Evolutionary conservation across 2,329 filamentous ascomycete species (phyloP).

Genomic region (Verticillium alfalfae): DNA sequence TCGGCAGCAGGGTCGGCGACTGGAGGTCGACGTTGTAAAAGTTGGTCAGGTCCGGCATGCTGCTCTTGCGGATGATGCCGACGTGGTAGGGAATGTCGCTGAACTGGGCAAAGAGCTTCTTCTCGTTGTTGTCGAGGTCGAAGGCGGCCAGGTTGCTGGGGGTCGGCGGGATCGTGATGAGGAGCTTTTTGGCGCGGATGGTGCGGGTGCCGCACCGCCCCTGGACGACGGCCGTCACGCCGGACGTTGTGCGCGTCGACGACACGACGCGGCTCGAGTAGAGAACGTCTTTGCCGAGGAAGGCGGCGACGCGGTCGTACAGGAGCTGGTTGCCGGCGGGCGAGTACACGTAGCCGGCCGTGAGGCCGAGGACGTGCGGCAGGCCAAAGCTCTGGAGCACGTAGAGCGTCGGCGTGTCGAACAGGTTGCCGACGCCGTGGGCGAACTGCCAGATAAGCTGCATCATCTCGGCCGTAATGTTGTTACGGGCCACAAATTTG

Average conservation of each 20-base stretch:
- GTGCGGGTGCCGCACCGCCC: constrained; percentile 16
- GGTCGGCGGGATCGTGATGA: constrained; percentile 20
- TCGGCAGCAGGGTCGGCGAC: constrained; percentile 5
- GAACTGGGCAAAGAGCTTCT: constrained; percentile 18
- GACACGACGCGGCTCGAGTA: constrained; percentile 16
- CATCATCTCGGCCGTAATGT: constrained; percentile 28
- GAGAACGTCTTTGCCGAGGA: constrained; percentile 20
- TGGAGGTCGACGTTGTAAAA: constrained; percentile 11
- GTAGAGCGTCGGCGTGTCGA: constrained; percentile 31
- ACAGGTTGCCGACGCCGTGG: constrained; percentile 32
- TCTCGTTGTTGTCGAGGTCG: constrained; percentile 17
- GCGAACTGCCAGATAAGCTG: constrained; percentile 24
- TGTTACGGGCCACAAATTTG: constrained; percentile 32
- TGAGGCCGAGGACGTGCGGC: constrained; percentile 14
- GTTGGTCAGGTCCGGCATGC: background rate
- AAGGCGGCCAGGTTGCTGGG: constrained; percentile 15
- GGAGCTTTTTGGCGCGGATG: constrained; percentile 24
- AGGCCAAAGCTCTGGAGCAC: constrained; percentile 26
- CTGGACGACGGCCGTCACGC: constrained; percentile 18
- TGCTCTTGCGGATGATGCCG: constrained; percentile 11
- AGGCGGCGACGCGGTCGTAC: constrained; percentile 17
- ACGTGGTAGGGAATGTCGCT: constrained; percentile 13
- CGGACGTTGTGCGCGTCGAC: constrained; percentile 13
- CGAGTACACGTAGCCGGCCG: constrained; percentile 27
- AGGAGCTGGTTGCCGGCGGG: constrained; percentile 17